These are phyloP conservation scores for Rhazya stricta DNA, from an alignment of 257 asterid genomes.

Conservation along the genomic window DNA sequence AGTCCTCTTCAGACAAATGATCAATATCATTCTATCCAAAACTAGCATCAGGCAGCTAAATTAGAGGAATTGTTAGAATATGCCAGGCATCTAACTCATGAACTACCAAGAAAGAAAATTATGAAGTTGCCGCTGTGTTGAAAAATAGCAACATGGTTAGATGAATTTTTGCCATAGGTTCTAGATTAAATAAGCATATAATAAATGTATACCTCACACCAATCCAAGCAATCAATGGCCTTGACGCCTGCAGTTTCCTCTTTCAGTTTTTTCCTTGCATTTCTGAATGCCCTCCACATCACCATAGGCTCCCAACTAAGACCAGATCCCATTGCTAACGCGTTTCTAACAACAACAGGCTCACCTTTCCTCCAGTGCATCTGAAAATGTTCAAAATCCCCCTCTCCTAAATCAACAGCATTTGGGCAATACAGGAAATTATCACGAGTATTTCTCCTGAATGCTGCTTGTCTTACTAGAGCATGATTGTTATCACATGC, in stretches of 20 bases:
- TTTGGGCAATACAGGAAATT: constrained; percentile 64
- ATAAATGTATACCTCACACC: constrained; percentile 59
- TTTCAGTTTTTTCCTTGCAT: constrained; percentile 47
- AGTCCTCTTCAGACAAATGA: not conserved
- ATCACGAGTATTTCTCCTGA: constrained; percentile 43
- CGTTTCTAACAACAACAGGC: constrained; percentile 68
- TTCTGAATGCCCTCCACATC: constrained; percentile 79
- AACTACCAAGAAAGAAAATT: not conserved
- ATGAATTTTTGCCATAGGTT: not conserved
- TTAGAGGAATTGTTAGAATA: not conserved
- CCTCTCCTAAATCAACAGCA: constrained; percentile 41
- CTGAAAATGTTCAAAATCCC: constrained; percentile 59
- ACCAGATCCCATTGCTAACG: constrained; percentile 48
- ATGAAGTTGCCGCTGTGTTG: not conserved
- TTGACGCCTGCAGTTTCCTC: constrained; percentile 49
- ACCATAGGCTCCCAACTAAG: constrained; percentile 95
- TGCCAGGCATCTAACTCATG: not conserved
- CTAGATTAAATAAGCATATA: not conserved
- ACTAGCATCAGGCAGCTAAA: not conserved
- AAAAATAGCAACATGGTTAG: not conserved
- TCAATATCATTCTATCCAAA: not conserved
- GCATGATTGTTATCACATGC: constrained; percentile 15
- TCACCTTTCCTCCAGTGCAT: constrained; percentile 84
- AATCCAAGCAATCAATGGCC: constrained; percentile 80
- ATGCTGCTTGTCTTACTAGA: constrained; percentile 53